Base-by-base conservation (phyloP, 108 stramenopile genomes). In the Nannochloropsis salina region DNA sequence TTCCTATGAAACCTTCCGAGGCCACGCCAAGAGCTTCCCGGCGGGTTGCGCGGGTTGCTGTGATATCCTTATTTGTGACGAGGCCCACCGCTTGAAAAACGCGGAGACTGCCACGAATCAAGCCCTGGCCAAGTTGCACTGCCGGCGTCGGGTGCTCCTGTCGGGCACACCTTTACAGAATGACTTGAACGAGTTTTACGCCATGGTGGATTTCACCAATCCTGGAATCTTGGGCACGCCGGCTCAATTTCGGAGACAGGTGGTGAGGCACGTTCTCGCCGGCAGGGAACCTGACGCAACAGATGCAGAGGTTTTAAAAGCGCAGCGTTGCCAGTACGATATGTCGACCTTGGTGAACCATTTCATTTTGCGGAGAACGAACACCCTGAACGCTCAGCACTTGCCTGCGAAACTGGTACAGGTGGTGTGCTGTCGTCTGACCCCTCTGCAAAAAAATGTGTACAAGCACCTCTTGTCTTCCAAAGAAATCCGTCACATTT, bases 21-120 rank as follows among this genome's bases (percentile, higher is more conserved):
- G 95, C 3, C 97, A 99, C 90, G 92, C 94, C 80, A 92, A 88
- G 90, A 95, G 94, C 80, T 90, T 84, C 85, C 47, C 44, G 40
- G 86, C 82, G 90, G 88, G 88, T 85, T 83, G 94, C 91, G 83
- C 87, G 45, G 82, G 81, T 20, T 83, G 84, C 87, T 97, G 96
- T 86, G 98, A 99, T 88, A 86, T 99, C 22, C 88, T 99, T 9
- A 95, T 99, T 22, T 97, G 97, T 86, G 97, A 98, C 90, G 97
- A 99, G 90, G 98, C 97, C 10, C 97, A 98, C 92, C 95, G 97
- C 18, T 95, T 99, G 80, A 99, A 99, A 87, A 99, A 99, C 94
- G 92, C 93, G 31, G 97, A 98, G 44, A 97, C 96, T 82, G 96
- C 95, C 85, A 98, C 97, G 2, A 86, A 83, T 44, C 86, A 82